Conservation (phyloP, 2,329 filamentous ascomycete genomes). For the Paracamarosporium sp. region DNA sequence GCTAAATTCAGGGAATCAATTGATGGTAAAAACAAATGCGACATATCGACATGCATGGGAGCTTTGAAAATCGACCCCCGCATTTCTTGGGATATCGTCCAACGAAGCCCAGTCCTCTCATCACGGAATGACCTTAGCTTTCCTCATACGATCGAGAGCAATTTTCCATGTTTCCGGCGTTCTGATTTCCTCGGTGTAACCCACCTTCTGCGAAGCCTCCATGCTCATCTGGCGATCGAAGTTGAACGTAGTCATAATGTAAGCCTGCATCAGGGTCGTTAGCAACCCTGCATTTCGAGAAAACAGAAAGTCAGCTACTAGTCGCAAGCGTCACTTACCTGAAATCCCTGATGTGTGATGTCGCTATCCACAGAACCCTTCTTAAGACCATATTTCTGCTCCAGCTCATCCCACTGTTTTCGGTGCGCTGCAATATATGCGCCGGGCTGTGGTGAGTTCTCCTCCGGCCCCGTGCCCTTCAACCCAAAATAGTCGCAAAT, state of each 20-base stretch:
- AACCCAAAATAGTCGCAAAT: slow-evolving; percentile 57
- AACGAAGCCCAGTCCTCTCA: neutral
- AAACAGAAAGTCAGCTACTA: too few relatives aligned
- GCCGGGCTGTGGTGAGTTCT: slow-evolving; percentile 34
- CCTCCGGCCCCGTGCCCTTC: slow-evolving; percentile 45
- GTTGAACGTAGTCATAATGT: slow-evolving; percentile 48
- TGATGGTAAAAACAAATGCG: too few relatives aligned
- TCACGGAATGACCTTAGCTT: slow-evolving; percentile 50
- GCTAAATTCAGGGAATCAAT: too few relatives aligned
- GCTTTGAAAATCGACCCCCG: too few relatives aligned
- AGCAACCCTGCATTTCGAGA: neutral
- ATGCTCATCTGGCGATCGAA: slow-evolving; percentile 58
- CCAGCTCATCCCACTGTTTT: slow-evolving; percentile 36
- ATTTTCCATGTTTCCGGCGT: slow-evolving; percentile 52
- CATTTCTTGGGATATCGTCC: neutral
- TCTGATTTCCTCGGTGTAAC: slow-evolving; percentile 48
- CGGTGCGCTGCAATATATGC: slow-evolving; percentile 36
- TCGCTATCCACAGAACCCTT: slow-evolving; percentile 54
- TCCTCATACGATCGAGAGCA: slow-evolving; percentile 52
- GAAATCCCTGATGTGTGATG: slow-evolving; percentile 46
- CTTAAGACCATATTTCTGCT: slow-evolving; percentile 34
- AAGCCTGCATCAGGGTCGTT: slow-evolving; percentile 25
- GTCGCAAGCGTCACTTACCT: slow-evolving; percentile 22
- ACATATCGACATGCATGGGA: too few relatives aligned
- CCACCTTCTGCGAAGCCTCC: slow-evolving; percentile 45